Percentiles rank a stretch among this genome's conserved stretches.
Evolutionary conservation across 176 grass and related monocot species (phyloP).

Genomic region (Eleusine coracana): DNA sequence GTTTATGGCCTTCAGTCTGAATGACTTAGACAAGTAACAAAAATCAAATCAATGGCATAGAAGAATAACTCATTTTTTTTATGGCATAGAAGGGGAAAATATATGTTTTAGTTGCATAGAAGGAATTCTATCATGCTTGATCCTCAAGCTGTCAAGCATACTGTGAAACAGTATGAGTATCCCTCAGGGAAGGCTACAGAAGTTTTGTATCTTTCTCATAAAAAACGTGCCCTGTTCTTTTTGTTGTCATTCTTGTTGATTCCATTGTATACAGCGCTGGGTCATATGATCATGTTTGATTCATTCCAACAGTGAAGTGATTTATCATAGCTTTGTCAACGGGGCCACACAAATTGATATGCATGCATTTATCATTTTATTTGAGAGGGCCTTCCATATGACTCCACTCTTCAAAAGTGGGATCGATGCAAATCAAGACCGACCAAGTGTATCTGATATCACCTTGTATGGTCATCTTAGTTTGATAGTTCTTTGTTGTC

Average conservation of each 20-base stretch:
- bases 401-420: neutral
- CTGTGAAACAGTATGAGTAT: neutral
- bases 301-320: neutral
- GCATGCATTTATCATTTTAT: neutral
- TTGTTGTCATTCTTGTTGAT: slow-evolving; percentile 18
- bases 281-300: neutral
- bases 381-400: neutral
- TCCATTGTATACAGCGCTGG: neutral
- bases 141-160: neutral
- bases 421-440: neutral
- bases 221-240: neutral
- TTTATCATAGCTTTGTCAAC: neutral
- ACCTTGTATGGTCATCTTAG: slow-evolving; percentile 29
- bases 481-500: slow-evolving; percentile 7
- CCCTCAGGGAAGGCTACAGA: neutral
- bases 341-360: neutral
- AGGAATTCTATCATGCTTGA: neutral
- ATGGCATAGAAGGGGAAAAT: too few species aligned
- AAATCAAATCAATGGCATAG: too few species aligned
- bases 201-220: neutral
- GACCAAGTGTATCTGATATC: slow-evolving; percentile 6
- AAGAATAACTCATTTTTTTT: too few species aligned
- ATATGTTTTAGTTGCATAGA: too few species aligned
- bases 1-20: too few species aligned
- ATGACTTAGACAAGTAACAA: too few species aligned